Base-by-base conservation (phyloP, 768 basidiomycete species). In the Russula lepida region DNA sequence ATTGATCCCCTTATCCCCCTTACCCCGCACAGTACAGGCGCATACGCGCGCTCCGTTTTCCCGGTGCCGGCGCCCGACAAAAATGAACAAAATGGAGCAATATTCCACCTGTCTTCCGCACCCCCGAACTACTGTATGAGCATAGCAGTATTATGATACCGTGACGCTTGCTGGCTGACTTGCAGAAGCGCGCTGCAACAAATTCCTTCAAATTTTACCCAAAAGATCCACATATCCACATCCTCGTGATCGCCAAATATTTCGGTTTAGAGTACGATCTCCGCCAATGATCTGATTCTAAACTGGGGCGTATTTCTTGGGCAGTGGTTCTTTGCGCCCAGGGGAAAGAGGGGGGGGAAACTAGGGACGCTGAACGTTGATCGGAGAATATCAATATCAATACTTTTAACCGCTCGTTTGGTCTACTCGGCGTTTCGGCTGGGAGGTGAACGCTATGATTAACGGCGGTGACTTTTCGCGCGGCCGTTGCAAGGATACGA, bases 401-500 rank as follows among this genome's bases (percentile, higher is more conserved):
- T 44, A 44, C 43, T 44, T 43, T n/a, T 12, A 44, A 44, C 43
- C 43, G 21, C 43, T 21, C 41, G 1, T 39, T 17, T 41, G 35
- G 33, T 35, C 39, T 44, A 15, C 19, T 55, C 28, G 43, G 54
- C 28, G n/a, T 44, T 7, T 9, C 41, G 19, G 19, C 41, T 44
- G 15, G 39, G 39, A 41, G 39, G 19, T n/a, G 9, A n/a, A 43
- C 41, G n/a, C 43, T 44, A 44, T 44, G 11, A 44, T 21, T n/a
- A 11, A 12, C 43, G 21, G 43, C n/a, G n/a, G 9, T 37, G 43
- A 44, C 21, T n/a, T 44, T 4, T 23, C 11, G 43, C 21, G 43
- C n/a, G n/a, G n/a, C 43, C 3, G 57, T 62, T 52, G 60, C 60
- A n/a, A 62, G 56, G 61, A 23, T 39, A 62, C 61, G 61, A 23